Evolutionary conservation across 192 early-diverging fungal genomes (phyloP).

Genomic region (Backusella morwellensis): DNA sequence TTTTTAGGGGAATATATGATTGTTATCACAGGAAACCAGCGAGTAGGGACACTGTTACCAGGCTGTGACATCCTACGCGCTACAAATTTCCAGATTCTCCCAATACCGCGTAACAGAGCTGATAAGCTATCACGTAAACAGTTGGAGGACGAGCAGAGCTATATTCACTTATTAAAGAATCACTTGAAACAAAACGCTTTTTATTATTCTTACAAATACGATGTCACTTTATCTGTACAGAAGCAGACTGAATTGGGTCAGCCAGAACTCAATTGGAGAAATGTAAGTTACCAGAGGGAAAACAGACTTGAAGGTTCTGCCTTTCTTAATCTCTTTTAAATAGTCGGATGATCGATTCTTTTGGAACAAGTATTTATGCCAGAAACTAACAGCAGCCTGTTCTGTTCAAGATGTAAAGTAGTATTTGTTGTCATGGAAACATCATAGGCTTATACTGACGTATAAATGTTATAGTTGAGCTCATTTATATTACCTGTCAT

Average conservation of each 20-base stretch:
- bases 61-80: conserved; percentile 61
- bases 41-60: conserved; percentile 62
- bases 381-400: conserved; percentile 59
- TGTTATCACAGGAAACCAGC: conserved; percentile 65
- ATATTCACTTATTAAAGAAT: conserved; percentile 38
- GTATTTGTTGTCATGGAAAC: background rate
- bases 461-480: conserved; percentile 45
- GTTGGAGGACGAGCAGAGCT: conserved; percentile 44
- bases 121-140: conserved; percentile 33
- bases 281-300: background rate
- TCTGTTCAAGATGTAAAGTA: conserved; percentile 16
- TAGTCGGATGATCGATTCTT: conserved; percentile 89
- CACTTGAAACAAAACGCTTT: conserved; percentile 43
- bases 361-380: conserved; percentile 76
- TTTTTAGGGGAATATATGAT: conserved; percentile 71
- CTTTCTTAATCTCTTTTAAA: background rate
- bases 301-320: background rate
- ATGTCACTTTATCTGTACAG: conserved; percentile 81
- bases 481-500: conserved; percentile 90
- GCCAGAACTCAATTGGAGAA: conserved; percentile 8
- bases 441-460: background rate
- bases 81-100: conserved; percentile 50
- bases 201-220: conserved; percentile 84
- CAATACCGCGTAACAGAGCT: conserved; percentile 33
- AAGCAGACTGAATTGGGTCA: conserved; percentile 50